Base-by-base conservation (phyloP, 2,329 filamentous ascomycete species). In the Sporothrix pallida region DNA sequence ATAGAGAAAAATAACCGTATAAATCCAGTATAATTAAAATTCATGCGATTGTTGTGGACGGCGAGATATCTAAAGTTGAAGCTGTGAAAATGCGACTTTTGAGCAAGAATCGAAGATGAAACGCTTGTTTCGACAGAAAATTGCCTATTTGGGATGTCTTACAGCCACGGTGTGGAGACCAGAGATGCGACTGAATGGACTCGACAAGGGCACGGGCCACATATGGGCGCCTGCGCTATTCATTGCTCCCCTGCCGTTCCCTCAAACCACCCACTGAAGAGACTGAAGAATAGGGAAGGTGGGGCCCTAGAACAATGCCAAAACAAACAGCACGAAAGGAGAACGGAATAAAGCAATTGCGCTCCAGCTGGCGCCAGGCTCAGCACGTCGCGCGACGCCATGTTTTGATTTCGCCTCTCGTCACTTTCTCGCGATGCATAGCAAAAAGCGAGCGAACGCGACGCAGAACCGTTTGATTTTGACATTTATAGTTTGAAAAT, bases 71-170 rank as follows among this genome's bases (percentile, higher is more conserved):
- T 12, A 12, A 12, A 42, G 54, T 13, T 8, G 26, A 69, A 69
- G 46, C 26, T 6, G 13, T 42, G 17, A 20, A 13, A 31, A 42
- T 42, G 26, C 26, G 3, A 3, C 8, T 42, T 69, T 69, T 37
- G 26, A 7, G 4, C 7, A 9, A 31, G 67, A 42, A 69, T 42
- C 20, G 48, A 54, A 54, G 68, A 70, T 58, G 68, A 56, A 56
- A 70, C 50, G 52, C 42, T 17, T 42, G 48, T 56, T 56, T 56
- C 12, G 23, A 44, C 42, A 15, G 10, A 58, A 12, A 60, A 71
- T 71, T 71, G 69, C 69, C 69, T 71, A 71, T 71, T 71, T 62
- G 69, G 69, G 69, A 71, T 50, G 69, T 71, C 69, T 71, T 71
- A 71, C 69, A 71, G 67, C 17, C 17, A 70, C 5, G 15, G 15